Evolutionary conservation across 1,284 basidiomycete species (phyloP).

Genomic region (Boletus semigastroideus): DNA sequence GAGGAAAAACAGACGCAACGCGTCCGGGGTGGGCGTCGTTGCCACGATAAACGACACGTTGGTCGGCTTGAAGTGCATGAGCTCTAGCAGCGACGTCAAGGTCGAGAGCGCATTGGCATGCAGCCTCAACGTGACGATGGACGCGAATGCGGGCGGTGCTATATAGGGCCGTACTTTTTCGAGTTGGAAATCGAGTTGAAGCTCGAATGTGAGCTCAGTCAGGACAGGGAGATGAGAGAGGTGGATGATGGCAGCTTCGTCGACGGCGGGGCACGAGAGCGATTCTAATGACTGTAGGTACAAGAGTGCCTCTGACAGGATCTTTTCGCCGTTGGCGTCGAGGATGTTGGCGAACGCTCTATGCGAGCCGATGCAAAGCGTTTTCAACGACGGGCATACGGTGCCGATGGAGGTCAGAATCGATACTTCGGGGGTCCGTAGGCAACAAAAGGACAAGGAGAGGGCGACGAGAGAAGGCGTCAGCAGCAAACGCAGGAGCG

Average conservation of each 20-base stretch:
- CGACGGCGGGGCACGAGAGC: conserved; percentile 20
- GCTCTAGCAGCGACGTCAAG: conserved; percentile 23
- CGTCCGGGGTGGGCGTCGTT: conserved; percentile 14
- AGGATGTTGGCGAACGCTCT: not conserved
- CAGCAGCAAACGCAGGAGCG: conserved; percentile 24
- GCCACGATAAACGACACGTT: conserved; percentile 18
- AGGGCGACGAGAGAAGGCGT: conserved; percentile 23
- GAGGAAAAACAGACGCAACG: conserved; percentile 22
- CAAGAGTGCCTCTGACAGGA: conserved; percentile 22
- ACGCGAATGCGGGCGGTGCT: conserved; percentile 15
- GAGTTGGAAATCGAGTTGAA: conserved; percentile 14
- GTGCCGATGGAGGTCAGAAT: conserved; percentile 22
- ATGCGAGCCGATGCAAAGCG: conserved; percentile 10
- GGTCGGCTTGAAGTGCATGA: conserved; percentile 16
- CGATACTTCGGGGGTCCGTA: conserved; percentile 21
- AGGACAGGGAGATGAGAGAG: conserved; percentile 22
- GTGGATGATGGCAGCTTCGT: conserved; percentile 26
- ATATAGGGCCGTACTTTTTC: conserved; percentile 16
- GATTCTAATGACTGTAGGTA: conserved; percentile 18
- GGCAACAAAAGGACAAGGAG: conserved; percentile 7
- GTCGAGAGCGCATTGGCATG: conserved; percentile 7
- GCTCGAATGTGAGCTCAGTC: conserved; percentile 15
- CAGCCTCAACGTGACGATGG: conserved; percentile 12
- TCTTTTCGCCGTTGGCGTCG: conserved; percentile 12
- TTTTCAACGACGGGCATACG: conserved; percentile 21